Base-by-base conservation (phyloP, 306 rosid genomes). In the Spatholobus suberectus region DNA sequence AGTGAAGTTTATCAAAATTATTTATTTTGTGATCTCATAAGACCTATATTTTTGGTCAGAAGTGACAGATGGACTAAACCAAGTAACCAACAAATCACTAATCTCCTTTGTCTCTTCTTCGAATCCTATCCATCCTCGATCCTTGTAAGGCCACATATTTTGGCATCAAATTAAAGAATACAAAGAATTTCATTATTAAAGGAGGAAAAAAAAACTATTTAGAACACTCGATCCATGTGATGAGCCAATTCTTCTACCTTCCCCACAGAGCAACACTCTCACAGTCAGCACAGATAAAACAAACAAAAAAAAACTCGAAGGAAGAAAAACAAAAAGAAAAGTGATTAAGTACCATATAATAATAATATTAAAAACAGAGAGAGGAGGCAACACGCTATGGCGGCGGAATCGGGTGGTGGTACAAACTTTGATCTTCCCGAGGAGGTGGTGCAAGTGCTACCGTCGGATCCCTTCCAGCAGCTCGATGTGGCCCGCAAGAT, bases 401-500 rank as follows among this genome's bases (percentile, higher is more conserved):
- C 85, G 82, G 79, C 85, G 47, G 99, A 91, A 83, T 90, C 94
- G 81, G 86, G 90, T 62, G 78, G 71, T 52, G 71, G 68, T 46
- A 72, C 88, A 41, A 80, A 77, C 41, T 92, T 91, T 84, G 97
- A 89, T 24, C 97, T 96, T 85, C 94, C 98, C 88, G 94, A 89
- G 51, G 97, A 90, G 35, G 77, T 96, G 6, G 78, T 92, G 74
- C 83, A 76, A 70, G 86, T 91, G 5, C 88, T 96, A 68, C 98
- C 99, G 80, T 87, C 94, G 1, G 97, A 96, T 94, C 99, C 98
- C 21, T 96, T 96, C 84, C 96, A 94, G 61, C 98, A 91, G 70
- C 98, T 96, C 40, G 97, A 96, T 17, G 95, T 96, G 85, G 99
- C 99, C 49, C 99, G 98, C 86, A 96, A 89, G 78, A 93, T 96